phyloP scores from a whole-genome alignment of 495 filamentous ascomycete species.

The Chaetomidium leptoderma region DNA sequence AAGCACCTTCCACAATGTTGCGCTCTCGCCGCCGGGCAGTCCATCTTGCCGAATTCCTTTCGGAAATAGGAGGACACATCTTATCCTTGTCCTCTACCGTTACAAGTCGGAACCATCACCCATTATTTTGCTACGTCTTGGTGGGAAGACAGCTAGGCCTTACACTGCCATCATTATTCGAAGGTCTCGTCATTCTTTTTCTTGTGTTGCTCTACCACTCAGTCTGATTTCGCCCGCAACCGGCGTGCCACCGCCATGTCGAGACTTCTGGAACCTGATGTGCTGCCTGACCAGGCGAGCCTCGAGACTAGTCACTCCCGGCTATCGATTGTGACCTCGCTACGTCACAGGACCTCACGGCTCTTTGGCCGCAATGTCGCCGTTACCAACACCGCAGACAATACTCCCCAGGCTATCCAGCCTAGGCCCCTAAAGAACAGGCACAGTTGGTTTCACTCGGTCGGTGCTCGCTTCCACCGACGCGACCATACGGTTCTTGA shows the following conservation, averaged over 20 bases:
- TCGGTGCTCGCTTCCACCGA: constrained; percentile 4
- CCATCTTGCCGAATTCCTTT: neutral
- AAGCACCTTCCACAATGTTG: neutral
- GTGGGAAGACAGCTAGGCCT: neutral
- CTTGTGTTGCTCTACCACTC: no score
- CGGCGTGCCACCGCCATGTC: neutral
- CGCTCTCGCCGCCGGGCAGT: no score
- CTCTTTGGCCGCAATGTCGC: constrained; percentile 1
- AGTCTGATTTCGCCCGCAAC: neutral
- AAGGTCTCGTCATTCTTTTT: neutral
- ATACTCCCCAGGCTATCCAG: neutral
- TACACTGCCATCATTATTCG: neutral
- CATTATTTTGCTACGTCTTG: neutral
- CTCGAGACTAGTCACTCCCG: neutral
- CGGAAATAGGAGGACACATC: neutral
- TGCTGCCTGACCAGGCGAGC: constrained; percentile 2
- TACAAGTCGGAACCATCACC: no score
- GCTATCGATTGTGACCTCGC: neutral
- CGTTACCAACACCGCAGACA: neutral
- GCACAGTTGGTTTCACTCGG: constrained; percentile 4
- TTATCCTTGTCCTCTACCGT: neutral
- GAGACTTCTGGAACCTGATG: neutral
- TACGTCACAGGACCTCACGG: constrained; percentile 9
- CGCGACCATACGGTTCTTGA: neutral
- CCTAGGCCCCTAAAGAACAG: neutral